These are phyloP conservation scores for Russula ochroleuca DNA, from an alignment of 768 basidiomycete species.

Conservation along the genomic window DNA sequence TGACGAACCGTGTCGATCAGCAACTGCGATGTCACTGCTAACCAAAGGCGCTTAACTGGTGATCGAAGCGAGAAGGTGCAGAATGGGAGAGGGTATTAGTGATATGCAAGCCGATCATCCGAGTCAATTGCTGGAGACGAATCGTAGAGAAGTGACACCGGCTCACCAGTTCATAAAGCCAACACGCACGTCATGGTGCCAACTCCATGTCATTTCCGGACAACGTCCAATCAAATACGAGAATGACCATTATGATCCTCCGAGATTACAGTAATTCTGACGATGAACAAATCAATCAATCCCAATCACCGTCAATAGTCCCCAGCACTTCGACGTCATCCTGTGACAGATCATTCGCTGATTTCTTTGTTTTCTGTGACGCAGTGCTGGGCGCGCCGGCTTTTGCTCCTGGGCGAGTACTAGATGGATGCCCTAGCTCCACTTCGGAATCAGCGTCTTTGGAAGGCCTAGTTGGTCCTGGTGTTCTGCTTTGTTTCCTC, in stretches of 20 bases:
- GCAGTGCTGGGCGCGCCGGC: neutral
- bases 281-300: slow-evolving; percentile 7
- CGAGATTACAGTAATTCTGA: neutral
- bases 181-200: neutral
- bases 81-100: neutral
- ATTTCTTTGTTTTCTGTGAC: slow-evolving; percentile 20
- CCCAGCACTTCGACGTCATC: slow-evolving; percentile 34
- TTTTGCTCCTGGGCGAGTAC: slow-evolving; percentile 16
- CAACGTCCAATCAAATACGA: neutral
- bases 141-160: neutral
- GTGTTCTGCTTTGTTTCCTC: slow-evolving; percentile 24
- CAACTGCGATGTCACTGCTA: neutral
- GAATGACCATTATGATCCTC: neutral
- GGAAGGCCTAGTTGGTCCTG: slow-evolving; percentile 12
- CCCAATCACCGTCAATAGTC: slow-evolving; percentile 31
- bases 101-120: neutral
- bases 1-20: neutral
- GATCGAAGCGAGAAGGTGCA: neutral
- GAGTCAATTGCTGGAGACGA: neutral
- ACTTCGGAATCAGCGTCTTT: slow-evolving; percentile 8
- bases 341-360: slow-evolving; percentile 21
- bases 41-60: neutral
- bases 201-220: neutral
- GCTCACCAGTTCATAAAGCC: neutral
- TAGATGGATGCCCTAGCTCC: slow-evolving; percentile 6